phyloP scores from a whole-genome alignment of 345 rosid genomes.

The Heritiera fomes region DNA sequence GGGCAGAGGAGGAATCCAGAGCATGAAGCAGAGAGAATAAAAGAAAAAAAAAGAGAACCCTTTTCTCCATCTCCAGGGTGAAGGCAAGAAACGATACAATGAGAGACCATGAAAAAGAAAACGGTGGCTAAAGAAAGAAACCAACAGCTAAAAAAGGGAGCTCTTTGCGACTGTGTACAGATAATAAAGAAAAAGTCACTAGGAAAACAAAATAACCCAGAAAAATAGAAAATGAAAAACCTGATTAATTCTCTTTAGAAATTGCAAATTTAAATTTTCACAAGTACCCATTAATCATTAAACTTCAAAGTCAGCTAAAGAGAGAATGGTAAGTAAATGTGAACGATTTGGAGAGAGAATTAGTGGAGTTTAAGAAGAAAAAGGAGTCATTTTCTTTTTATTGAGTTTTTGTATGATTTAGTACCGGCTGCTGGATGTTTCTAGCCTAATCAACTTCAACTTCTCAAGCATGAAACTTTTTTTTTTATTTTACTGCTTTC shows the following conservation, averaged over 20 bases:
- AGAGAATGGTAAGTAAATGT: not conserved
- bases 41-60: constrained; percentile 31
- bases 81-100: constrained; percentile 27
- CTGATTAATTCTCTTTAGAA: not conserved
- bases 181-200: not conserved
- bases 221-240: not conserved
- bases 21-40: constrained; percentile 38
- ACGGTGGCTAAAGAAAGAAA: not conserved
- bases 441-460: not conserved
- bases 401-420: not conserved
- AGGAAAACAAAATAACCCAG: not conserved
- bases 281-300: constrained; percentile 11
- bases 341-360: constrained; percentile 12
- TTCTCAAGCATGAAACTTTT: not conserved
- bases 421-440: not conserved
- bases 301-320: not conserved
- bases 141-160: constrained; percentile 14
- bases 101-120: constrained; percentile 30
- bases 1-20: constrained; percentile 50
- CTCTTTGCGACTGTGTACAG: constrained; percentile 15
- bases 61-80: constrained; percentile 52
- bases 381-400: not conserved
- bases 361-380: not conserved
- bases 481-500: not conserved
- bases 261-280: constrained; percentile 3